Conservation (phyloP, 441 rosid genomes). For the Sinapis alba region DNA sequence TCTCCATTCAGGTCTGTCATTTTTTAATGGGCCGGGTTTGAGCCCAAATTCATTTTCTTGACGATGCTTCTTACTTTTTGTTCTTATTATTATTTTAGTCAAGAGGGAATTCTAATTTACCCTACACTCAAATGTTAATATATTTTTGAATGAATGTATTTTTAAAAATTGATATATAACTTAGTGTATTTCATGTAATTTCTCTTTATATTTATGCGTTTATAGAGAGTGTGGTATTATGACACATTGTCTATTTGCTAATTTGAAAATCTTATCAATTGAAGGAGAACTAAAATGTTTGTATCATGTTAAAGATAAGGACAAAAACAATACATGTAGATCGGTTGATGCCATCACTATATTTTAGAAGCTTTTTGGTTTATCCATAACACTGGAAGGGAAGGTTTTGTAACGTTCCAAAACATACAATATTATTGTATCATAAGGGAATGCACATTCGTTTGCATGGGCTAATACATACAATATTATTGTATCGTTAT, state of each 20-base stretch:
- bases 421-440: slow-evolving; percentile 1
- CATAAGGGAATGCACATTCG: background rate
- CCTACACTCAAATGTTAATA: too few species aligned
- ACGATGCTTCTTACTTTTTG: background rate
- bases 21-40: background rate
- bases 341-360: background rate
- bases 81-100: background rate
- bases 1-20: background rate
- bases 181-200: too few species aligned
- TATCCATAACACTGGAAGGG: background rate
- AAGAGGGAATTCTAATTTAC: too few species aligned
- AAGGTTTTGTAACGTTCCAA: background rate
- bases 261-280: background rate
- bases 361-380: background rate
- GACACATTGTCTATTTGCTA: background rate
- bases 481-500: slow-evolving; percentile 4
- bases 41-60: background rate
- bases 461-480: slow-evolving; percentile 23
- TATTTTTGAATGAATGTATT: too few species aligned
- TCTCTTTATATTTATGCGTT: background rate
- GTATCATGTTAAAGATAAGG: background rate
- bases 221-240: background rate
- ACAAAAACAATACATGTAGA: background rate
- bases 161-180: too few species aligned
- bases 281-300: background rate